Base-by-base conservation (phyloP, 257 asterid genomes). In the Mentha longifolia region DNA sequence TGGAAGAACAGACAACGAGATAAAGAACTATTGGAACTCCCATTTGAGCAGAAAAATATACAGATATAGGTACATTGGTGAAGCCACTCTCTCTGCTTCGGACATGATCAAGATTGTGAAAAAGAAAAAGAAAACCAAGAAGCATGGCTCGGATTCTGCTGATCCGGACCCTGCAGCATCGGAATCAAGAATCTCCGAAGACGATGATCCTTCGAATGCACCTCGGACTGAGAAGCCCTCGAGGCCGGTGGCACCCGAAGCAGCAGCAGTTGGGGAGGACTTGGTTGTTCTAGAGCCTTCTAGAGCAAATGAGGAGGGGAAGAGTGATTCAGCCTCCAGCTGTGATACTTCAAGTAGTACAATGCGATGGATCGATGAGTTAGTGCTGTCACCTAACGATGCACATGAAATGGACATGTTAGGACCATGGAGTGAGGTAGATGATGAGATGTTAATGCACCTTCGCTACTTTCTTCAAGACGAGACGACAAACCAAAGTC, bases 21-120 rank as follows among this genome's bases (percentile, higher is more conserved):
- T 85, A 11, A 85, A 85, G 72, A 88, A 88, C 61, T 85, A 84
- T 43, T 88, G 91, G 95, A 88, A 83, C 74, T 83, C 95, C 46
- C 86, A 85, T 9, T 76, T 85, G 30, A 85, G 88, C 57, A 45
- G 87, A 28, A 83, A 64, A 62, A 72, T 74, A 0, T 86, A 82
- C 76, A 76, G 82, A 52, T 86, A 79, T 55, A 67, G 82, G 49
- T 81, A 76, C 61, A 17, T 43, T 15, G 35, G 54, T 59, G 74
- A 47, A 15, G 41, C 81, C 72, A 39, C 57, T 14, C 28, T 75
- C 50, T 65, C 79, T 63, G 49, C 76, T n/a, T 30, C 52, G 3
- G 87, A 82, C n/a, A 54, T 70, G 56, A 16, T 55, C 50, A 67
- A 78, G 54, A 77, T 75, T 82, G 61, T 31, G 16, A 64, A 35